These are phyloP conservation scores for Corynespora cassiicola DNA, from an alignment of 2,329 filamentous ascomycete genomes.

Conservation along the genomic window DNA sequence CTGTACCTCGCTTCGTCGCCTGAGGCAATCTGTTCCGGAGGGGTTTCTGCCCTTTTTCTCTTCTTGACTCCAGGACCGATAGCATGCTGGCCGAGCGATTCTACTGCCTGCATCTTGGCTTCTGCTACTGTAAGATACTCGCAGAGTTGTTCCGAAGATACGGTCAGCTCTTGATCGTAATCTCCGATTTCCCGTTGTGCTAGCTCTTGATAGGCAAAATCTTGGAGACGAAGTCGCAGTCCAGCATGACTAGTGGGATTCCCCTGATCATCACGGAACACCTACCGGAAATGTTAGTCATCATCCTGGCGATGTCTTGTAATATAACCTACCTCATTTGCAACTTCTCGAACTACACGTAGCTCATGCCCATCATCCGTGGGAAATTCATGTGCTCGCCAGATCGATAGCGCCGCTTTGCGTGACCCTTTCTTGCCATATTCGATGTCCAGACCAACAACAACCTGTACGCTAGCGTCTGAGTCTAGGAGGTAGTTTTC, in stretches of 20 bases:
- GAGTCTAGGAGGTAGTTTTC: constrained; percentile 26
- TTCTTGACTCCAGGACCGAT: constrained; percentile 21
- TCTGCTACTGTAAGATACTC: constrained; percentile 19
- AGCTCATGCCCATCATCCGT: constrained; percentile 12
- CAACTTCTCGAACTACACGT: constrained; percentile 10
- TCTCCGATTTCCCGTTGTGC: constrained; percentile 10
- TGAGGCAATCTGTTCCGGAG: constrained; percentile 19
- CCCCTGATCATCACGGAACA: constrained; percentile 27
- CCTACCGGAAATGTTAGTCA: constrained; percentile 1
- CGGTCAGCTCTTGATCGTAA: constrained; percentile 10
- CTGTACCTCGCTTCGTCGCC: constrained; percentile 23
- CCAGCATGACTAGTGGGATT: constrained; percentile 17
- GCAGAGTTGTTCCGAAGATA: constrained; percentile 18
- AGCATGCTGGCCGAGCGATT: constrained; percentile 16
- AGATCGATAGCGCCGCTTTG: constrained; percentile 20
- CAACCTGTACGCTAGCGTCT: constrained; percentile 15
- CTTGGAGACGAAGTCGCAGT: constrained; percentile 17
- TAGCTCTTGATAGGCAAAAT: constrained; percentile 24
- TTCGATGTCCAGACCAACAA: constrained; percentile 20
- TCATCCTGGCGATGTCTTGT: background rate
- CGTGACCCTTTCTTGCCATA: constrained; percentile 17
- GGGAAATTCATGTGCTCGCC: constrained; percentile 12
- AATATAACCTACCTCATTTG: constrained; percentile 17
- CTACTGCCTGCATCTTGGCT: constrained; percentile 8
- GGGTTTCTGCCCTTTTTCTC: constrained; percentile 21